Evolutionary conservation across 345 rosid genomes (phyloP).

Genomic region (Hibiscus tridactylites): DNA sequence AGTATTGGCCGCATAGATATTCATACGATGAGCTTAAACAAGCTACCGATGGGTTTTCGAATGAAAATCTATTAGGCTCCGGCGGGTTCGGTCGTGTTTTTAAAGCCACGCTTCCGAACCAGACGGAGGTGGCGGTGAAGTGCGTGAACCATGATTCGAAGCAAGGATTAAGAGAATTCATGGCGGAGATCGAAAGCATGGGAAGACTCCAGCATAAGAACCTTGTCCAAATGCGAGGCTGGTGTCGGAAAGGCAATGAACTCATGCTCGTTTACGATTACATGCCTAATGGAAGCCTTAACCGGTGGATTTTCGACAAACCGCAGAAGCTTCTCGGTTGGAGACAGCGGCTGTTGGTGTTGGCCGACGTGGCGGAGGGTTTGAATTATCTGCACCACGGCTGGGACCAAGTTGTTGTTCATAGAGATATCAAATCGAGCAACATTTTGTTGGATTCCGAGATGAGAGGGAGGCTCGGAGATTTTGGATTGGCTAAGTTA

Average conservation of each 20-base stretch:
- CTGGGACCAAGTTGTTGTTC: slow-evolving; percentile 85
- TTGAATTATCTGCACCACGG: slow-evolving; percentile 78
- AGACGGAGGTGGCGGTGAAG: slow-evolving; percentile 58
- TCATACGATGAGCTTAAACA: slow-evolving; percentile 59
- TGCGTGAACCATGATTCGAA: slow-evolving; percentile 84
- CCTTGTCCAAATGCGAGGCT: slow-evolving; percentile 71
- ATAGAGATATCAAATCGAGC: slow-evolving; percentile 78
- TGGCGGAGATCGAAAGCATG: slow-evolving; percentile 92
- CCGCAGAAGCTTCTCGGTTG: slow-evolving; percentile 50
- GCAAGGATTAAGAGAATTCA: slow-evolving; percentile 83
- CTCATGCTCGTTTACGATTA: slow-evolving; percentile 72
- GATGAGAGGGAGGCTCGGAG: slow-evolving; percentile 78
- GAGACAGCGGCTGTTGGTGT: slow-evolving; percentile 45
- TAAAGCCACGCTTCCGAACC: slow-evolving; percentile 49
- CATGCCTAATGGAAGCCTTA: slow-evolving; percentile 82
- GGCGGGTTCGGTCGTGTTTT: slow-evolving; percentile 71
- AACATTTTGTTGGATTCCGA: slow-evolving; percentile 69
- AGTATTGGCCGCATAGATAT: slow-evolving; percentile 88
- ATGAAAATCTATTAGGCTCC: slow-evolving; percentile 52
- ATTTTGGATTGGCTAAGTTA: slow-evolving; percentile 79
- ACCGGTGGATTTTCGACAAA: slow-evolving; percentile 57
- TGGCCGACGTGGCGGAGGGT: slow-evolving; percentile 78
- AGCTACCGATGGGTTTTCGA: slow-evolving; percentile 60
- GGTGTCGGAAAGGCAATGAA: slow-evolving; percentile 62
- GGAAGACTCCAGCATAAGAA: slow-evolving; percentile 87